These are phyloP conservation scores for Pseudogymnoascus sp. DNA, from an alignment of 2,329 filamentous ascomycete genomes.

Conservation along the genomic window DNA sequence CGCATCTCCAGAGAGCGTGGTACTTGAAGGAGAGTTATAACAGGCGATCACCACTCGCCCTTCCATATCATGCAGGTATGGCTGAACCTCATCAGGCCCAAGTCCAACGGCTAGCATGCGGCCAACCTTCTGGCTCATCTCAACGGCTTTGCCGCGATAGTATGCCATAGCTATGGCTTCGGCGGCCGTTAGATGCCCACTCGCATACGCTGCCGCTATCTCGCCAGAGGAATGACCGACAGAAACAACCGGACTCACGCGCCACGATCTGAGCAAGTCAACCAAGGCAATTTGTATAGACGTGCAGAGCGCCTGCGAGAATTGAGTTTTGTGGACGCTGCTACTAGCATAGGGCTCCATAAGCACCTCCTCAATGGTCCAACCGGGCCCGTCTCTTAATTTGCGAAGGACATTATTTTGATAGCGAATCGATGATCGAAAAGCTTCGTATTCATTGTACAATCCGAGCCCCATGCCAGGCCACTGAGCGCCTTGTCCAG, in stretches of 20 bases:
- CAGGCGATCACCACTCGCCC: constrained; percentile 29
- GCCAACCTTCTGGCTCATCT: constrained; percentile 26
- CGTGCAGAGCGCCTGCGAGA: constrained; percentile 38
- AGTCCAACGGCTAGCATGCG: constrained; percentile 48
- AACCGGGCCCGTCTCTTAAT: not conserved
- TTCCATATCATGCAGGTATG: constrained; percentile 5
- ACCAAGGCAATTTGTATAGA: constrained; percentile 42
- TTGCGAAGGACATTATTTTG: no score
- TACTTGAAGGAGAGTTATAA: constrained; percentile 24
- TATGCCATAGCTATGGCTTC: constrained; percentile 41
- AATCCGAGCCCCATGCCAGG: constrained; percentile 20
- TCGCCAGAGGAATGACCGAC: constrained; percentile 43
- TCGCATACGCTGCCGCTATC: constrained; percentile 41
- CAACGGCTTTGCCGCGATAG: constrained; percentile 20
- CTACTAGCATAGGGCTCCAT: constrained; percentile 23
- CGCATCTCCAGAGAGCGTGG: constrained; percentile 23
- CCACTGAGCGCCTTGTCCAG: constrained; percentile 25
- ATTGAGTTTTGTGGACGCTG: constrained; percentile 37
- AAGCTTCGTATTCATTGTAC: not conserved
- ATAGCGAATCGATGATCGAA: not conserved
- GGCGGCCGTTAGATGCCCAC: constrained; percentile 28
- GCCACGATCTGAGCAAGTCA: constrained; percentile 37
- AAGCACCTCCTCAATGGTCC: not conserved
- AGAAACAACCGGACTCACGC: constrained; percentile 33
- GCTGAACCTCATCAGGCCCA: constrained; percentile 16